These are phyloP conservation scores for Elaeagnus macrophylla DNA, from an alignment of 306 rosid species.

Conservation along the genomic window DNA sequence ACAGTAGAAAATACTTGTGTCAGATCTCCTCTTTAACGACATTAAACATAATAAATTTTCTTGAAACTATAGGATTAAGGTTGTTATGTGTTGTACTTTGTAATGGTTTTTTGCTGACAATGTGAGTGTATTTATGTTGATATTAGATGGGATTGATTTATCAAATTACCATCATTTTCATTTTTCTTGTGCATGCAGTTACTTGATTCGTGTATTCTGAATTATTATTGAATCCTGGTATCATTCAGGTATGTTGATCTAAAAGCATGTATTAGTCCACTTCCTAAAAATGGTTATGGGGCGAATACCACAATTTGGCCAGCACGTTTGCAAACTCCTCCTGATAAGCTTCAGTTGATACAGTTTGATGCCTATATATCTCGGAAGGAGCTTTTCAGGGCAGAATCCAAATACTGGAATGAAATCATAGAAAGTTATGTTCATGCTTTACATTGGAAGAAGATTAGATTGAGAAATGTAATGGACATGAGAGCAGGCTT, in stretches of 20 bases:
- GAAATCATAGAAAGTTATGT: slow-evolving; percentile 56
- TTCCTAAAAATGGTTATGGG: slow-evolving; percentile 62
- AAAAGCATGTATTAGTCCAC: slow-evolving; percentile 66
- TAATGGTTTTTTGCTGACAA: too few species aligned
- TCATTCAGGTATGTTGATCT: slow-evolving; percentile 68
- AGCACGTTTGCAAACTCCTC: slow-evolving; percentile 67
- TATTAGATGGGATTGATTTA: too few species aligned
- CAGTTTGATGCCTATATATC: slow-evolving; percentile 65
- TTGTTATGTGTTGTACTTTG: too few species aligned
- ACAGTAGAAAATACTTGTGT: too few species aligned
- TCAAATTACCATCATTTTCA: too few species aligned
- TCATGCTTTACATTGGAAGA: slow-evolving; percentile 56
- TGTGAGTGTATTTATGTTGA: too few species aligned
- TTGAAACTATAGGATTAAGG: too few species aligned
- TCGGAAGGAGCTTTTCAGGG: slow-evolving; percentile 73
- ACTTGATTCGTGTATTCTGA: slow-evolving; percentile 6
- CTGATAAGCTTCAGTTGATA: slow-evolving; percentile 78
- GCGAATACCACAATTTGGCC: slow-evolving; percentile 67
- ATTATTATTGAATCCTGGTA: slow-evolving; percentile 18
- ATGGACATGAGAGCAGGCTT: slow-evolving; percentile 98
- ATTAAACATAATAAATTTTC: too few species aligned
- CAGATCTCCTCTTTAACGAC: too few species aligned
- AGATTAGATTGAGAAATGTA: slow-evolving; percentile 63
- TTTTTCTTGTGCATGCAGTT: too few species aligned
- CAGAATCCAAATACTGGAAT: slow-evolving; percentile 73